Conservation (phyloP, 2,329 filamentous ascomycete genomes). For the Fusarium equiseti region DNA sequence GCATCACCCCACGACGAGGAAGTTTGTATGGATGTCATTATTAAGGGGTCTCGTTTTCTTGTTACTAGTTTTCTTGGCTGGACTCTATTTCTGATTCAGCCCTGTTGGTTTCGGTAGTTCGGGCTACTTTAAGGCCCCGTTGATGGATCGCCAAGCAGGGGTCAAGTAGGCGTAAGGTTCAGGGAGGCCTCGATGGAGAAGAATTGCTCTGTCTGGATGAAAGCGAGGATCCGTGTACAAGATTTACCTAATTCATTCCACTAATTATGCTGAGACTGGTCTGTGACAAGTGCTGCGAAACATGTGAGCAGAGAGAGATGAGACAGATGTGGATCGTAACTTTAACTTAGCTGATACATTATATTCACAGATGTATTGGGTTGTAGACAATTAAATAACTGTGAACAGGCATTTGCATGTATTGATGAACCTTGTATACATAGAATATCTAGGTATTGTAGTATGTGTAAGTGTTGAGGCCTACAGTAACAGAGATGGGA, state of each 20-base stretch:
- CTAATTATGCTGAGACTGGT: slow-evolving; percentile 22
- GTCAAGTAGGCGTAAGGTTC: neutral
- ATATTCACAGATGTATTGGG: neutral
- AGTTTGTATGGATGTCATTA: neutral
- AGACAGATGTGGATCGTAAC: slow-evolving; percentile 16
- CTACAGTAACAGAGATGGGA: neutral
- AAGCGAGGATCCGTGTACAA: slow-evolving; percentile 22
- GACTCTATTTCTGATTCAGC: slow-evolving; percentile 34
- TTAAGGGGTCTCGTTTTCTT: slow-evolving; percentile 16
- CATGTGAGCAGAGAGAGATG: neutral
- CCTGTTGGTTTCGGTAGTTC: slow-evolving; percentile 38
- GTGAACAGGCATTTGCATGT: neutral
- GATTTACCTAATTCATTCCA: slow-evolving; percentile 23
- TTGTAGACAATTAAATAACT: neutral
- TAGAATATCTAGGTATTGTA: neutral
- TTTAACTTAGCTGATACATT: slow-evolving; percentile 1
- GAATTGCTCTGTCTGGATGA: slow-evolving; percentile 4
- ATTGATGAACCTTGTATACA: neutral
- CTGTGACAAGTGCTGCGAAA: slow-evolving; percentile 11
- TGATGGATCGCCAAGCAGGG: slow-evolving; percentile 15
- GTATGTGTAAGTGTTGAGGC: too few relatives aligned
- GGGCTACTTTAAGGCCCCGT: slow-evolving; percentile 25
- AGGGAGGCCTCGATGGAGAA: neutral
- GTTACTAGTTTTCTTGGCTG: slow-evolving; percentile 24
- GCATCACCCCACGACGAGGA: neutral